Base-by-base conservation (phyloP, 2,329 filamentous ascomycete species). In the Aaosphaeria arxii region DNA sequence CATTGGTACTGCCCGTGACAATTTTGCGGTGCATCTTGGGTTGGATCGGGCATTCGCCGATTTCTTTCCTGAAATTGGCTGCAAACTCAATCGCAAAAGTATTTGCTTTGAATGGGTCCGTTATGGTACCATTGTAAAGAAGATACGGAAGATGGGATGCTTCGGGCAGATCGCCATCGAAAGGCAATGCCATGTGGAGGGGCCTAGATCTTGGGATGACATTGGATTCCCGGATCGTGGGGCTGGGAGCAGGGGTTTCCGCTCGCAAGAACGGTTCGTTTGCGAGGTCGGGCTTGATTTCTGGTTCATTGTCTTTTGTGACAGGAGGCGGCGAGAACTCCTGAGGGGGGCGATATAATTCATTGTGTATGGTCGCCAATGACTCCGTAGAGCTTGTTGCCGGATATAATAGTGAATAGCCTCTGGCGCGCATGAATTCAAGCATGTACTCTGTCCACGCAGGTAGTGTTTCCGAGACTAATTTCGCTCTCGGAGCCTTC, bases 401-500 rank as follows among this genome's bases (percentile, higher is more conserved):
- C 0, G 92, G 92, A 62, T 96, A 96, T 1, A 95, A 71, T 45
- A 89, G 84, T 57, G 81, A 84, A 70, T 95, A 96, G 9, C 88
- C 89, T 30, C 88, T 81, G 4, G 84, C 81, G 9, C 87, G 83
- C 53, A 88, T 87, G 11, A 96, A 78, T 62, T 89, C 86, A 35
- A 94, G 76, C 48, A 88, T 76, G 56, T 90, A 85, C 69, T 95
- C 88, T 47, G 90, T 77, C 85, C 89, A 94, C 0, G 87, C 79
- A 0, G 90, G 89, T 44, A 85, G 83, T 7, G 76, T 80, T 53
- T 84, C 84, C 43, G 84, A 83, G n/a, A 91, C 77, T 7, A 78
- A 54, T 43, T 68, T 66, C 11, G 51, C 24, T 11, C 62, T 52
- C 40, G 63, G 41, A 13, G 53, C 39, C 33, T 36, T 36, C n/a